Conservation (phyloP, 2,329 filamentous ascomycete species). For the Pseudogymnoascus sp. region DNA sequence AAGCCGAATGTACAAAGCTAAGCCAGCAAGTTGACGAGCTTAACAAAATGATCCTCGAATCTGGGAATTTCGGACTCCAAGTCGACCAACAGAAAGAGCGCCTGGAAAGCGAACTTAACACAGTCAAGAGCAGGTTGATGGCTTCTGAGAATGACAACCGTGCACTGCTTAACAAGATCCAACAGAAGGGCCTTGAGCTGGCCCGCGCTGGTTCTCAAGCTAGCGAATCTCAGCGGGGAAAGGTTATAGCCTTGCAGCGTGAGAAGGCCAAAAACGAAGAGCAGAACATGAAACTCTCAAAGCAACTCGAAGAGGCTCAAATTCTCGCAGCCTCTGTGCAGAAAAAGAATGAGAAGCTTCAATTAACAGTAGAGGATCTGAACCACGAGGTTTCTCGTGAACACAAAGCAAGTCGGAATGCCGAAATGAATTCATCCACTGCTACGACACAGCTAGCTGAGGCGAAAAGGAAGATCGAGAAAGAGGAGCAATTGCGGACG, state of each 20-base stretch:
- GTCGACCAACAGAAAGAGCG: conserved; percentile 93
- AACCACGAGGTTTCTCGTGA: conserved; percentile 88
- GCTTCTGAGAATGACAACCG: conserved; percentile 97
- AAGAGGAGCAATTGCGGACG: conserved; percentile 73
- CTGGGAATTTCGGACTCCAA: conserved; percentile 79
- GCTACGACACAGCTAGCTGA: conserved; percentile 79
- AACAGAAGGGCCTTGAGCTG: conserved; percentile 95
- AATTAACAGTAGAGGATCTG: conserved; percentile 80
- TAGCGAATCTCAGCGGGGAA: conserved; percentile 72
- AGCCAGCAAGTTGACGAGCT: conserved; percentile 76
- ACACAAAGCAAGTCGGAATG: conserved; percentile 80
- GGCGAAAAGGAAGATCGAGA: conserved; percentile 80
- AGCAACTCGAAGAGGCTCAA: conserved; percentile 80
- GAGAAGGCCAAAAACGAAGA: conserved; percentile 82
- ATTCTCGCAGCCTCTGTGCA: conserved; percentile 75
- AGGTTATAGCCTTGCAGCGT: conserved; percentile 66
- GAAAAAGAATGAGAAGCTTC: conserved; percentile 89
- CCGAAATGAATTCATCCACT: conserved; percentile 78
- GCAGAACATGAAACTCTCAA: conserved; percentile 69
- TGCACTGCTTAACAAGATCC: conserved; percentile 89
- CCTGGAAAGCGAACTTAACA: conserved; percentile 81
- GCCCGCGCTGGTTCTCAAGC: conserved; percentile 81
- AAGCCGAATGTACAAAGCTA: conserved; percentile 69
- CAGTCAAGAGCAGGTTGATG: conserved; percentile 77
- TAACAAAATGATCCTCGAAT: conserved; percentile 79